Base-by-base conservation (phyloP, 2,329 filamentous ascomycete species). In the Dothideomycetidae sp. region DNA sequence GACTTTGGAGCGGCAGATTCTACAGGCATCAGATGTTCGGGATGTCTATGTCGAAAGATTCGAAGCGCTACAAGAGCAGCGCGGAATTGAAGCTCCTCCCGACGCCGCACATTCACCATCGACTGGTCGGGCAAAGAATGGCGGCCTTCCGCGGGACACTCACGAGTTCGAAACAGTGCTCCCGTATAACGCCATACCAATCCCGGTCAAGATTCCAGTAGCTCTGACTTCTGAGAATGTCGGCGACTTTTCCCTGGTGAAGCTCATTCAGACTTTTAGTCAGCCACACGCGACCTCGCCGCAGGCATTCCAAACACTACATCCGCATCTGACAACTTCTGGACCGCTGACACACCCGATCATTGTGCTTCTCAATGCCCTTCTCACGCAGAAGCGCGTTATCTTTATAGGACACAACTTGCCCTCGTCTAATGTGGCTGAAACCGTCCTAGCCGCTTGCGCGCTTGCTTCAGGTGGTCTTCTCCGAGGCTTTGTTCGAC, bases 11-110 rank as follows among this genome's bases (percentile, higher is more conserved):
- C 73, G 81, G 35, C 77, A 84, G 48, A 77, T 98, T 37, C 60
- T 98, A 16, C 84, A 93, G 55, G 77, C 82, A 5, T 93, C 80
- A 54, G 86, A 94, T 50, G 86, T 85, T 49, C 93, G 92, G 55
- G 90, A 98, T 54, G 74, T 98, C 50, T 98, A 98, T 53, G 73
- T 94, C 19, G 90, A 98, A 54, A 98, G 96, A 54, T 98, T 98
- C 50, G 85, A 94, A 58, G 76, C 80, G 45, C 93, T 96, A 77
- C 81, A 93, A 39, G 74, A 86, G 47, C 81, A 82, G 60, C 75
- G 83, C 29, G 75, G 84, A 57, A n/a, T n/a, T n/a, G 70, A 70
- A 10, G 75, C 83, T 44, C 81, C 74, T 42, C 63, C 62, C 28
- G 46, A 52, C 31, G 29, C 26, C n/a, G 30, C 36, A 2, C 37